Conservation (phyloP, 139 green algal species). For the Eudorina sp. region DNA sequence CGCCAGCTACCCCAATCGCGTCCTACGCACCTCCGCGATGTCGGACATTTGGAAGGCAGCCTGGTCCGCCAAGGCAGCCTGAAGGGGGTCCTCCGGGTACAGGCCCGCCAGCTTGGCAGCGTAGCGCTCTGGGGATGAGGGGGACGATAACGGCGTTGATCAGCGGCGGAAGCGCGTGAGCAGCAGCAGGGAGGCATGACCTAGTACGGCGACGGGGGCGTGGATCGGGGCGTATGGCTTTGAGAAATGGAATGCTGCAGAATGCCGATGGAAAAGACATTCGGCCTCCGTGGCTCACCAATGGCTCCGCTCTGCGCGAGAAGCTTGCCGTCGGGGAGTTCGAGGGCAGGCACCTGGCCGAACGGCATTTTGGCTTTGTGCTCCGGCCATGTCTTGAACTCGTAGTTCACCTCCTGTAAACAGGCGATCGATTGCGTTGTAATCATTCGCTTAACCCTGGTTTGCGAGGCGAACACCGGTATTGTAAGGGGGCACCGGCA, state of each 20-base stretch:
- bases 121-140: constrained; percentile 61
- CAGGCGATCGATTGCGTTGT: too few species aligned
- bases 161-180: too few species aligned
- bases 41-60: constrained; percentile 1
- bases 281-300: too few species aligned
- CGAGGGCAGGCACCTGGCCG: constrained; percentile 59
- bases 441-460: not conserved
- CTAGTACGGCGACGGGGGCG: too few species aligned
- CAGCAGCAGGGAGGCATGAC: too few species aligned
- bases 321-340: constrained; percentile 58
- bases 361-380: constrained; percentile 59
- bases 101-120: constrained; percentile 55
- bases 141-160: too few species aligned
- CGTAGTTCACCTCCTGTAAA: constrained; percentile 45
- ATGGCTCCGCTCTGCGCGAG: constrained; percentile 61
- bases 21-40: constrained; percentile 14
- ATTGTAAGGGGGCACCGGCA: too few species aligned
- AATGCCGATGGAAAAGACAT: too few species aligned
- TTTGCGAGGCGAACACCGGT: too few species aligned
- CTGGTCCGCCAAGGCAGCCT: constrained; percentile 39
- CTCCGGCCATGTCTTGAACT: not conserved
- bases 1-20: too few species aligned
- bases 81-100: constrained; percentile 54
- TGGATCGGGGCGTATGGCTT: too few species aligned
- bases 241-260: too few species aligned